Base-by-base conservation (phyloP, 2,329 filamentous ascomycete species). In the Sclerotinia glacialis region DNA sequence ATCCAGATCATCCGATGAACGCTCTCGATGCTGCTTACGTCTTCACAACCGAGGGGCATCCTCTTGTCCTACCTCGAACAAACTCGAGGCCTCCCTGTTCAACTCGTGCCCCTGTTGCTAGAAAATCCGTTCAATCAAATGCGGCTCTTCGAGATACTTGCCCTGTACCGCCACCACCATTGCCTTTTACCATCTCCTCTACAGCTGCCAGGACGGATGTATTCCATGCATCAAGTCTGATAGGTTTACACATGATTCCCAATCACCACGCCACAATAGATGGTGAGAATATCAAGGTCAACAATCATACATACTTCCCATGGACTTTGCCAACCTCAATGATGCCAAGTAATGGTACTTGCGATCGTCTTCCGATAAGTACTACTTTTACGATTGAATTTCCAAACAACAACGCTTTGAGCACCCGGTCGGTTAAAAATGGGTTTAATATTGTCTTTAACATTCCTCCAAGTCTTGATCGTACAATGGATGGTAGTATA, bases 11-110 rank as follows among this genome's bases (percentile, higher is more conserved):
- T 78, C 92, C 93, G 0, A 80, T 99, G 52, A 98, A 98, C 78
- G 88, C 86, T 26, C 80, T 96, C 49, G 95, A 98, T 77, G 88
- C 89, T 0, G 87, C 93, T 0, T 96, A 90, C 77, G 94, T 99
- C 18, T 98, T 99, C 77, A 95, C 91, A 0, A 99, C 95, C 0
- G 95, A 99, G 78, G 95, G 94, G 0, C 95, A 99, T 77, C 95
- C 95, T 3, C 82, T 99, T 54, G 83, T 98, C 52, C 89, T 99
- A 63, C 93, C 93, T 16, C 82, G 81, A 67, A 80, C 78, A 68
- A 71, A 76, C 28, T 70, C 54, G 5, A 69, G 53, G 53, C 21
- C 64, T 66, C 62, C 55, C 2, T 16, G 69, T 6, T 40, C 66
- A 40, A 64, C 68, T 49, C 67, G 64, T 21, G 70, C 71, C 21